These are phyloP conservation scores for Neurospora sp. DNA, from an alignment of 495 filamentous ascomycete species.

Conservation along the genomic window DNA sequence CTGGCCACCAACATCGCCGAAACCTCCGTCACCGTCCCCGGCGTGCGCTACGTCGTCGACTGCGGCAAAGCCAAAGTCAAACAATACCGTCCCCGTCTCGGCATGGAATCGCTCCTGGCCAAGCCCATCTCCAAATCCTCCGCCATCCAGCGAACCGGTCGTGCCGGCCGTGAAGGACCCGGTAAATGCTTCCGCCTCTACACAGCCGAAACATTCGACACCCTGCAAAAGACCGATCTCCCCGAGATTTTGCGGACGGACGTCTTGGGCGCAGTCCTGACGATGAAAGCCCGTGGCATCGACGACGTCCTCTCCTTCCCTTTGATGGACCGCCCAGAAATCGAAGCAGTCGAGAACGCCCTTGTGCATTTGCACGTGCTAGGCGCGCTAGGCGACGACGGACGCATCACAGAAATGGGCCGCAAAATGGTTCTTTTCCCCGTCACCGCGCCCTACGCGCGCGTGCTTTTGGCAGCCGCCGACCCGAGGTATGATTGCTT, in stretches of 20 bases:
- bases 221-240: conserved; percentile 59
- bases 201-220: conserved; percentile 66
- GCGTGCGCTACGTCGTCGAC: conserved; percentile 85
- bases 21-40: conserved; percentile 91
- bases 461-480: conserved; percentile 73
- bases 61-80: conserved; percentile 92
- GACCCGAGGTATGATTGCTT: conserved; percentile 60
- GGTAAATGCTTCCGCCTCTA: conserved; percentile 89
- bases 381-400: conserved; percentile 61
- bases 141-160: conserved; percentile 83
- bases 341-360: conserved; percentile 73
- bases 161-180: conserved; percentile 84
- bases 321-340: conserved; percentile 69
- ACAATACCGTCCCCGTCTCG: conserved; percentile 74
- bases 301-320: conserved; percentile 77
- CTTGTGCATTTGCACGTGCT: conserved; percentile 71
- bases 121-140: conserved; percentile 90
- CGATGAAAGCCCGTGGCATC: conserved; percentile 87
- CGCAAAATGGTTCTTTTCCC: conserved; percentile 72
- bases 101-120: conserved; percentile 81
- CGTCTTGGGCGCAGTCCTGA: conserved; percentile 73
- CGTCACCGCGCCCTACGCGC: conserved; percentile 68
- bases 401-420: conserved; percentile 64
- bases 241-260: conserved; percentile 92
- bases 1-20: conserved; percentile 96